Conservation (phyloP, 176 grass and related monocot species). For the Lolium perenne region DNA sequence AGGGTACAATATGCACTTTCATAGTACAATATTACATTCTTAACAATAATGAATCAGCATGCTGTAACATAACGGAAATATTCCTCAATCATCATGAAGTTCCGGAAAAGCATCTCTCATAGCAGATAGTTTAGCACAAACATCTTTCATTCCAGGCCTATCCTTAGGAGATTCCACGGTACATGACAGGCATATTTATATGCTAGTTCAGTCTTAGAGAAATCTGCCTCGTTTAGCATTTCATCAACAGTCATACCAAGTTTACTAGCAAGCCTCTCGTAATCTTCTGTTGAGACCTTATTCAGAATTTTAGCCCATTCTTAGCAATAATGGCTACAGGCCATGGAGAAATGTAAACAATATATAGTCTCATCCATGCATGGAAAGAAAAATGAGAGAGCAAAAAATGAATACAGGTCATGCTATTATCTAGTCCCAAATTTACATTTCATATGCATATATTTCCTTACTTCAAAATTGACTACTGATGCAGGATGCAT, state of each 20-base stretch:
- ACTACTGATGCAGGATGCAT: background rate
- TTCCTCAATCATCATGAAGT: background rate
- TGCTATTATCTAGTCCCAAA: background rate
- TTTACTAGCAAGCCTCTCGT: no score
- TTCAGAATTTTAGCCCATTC: no score
- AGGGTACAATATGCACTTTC: background rate
- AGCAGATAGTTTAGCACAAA: conserved; percentile 27
- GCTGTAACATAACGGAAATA: background rate
- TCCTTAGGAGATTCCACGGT: conserved; percentile 35
- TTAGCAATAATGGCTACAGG: background rate
- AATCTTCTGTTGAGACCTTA: no score
- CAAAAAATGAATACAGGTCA: no score
- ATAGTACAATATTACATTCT: background rate
- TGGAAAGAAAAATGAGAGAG: background rate
- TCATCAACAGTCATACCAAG: no score
- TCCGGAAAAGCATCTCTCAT: conserved; percentile 26
- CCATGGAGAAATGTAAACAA: background rate
- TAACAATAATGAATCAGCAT: background rate
- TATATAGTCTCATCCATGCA: background rate
- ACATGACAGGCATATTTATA: conserved; percentile 2
- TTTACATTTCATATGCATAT: background rate
- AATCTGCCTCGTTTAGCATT: no score
- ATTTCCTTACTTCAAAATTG: background rate
- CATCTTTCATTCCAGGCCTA: conserved; percentile 40
- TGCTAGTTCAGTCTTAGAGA: no score